A percentile compares a stretch with the other conserved stretches of the same genome.
Evolutionary conservation across 1,284 basidiomycete species (phyloP).

Genomic region (Vanrija pseudolonga): DNA sequence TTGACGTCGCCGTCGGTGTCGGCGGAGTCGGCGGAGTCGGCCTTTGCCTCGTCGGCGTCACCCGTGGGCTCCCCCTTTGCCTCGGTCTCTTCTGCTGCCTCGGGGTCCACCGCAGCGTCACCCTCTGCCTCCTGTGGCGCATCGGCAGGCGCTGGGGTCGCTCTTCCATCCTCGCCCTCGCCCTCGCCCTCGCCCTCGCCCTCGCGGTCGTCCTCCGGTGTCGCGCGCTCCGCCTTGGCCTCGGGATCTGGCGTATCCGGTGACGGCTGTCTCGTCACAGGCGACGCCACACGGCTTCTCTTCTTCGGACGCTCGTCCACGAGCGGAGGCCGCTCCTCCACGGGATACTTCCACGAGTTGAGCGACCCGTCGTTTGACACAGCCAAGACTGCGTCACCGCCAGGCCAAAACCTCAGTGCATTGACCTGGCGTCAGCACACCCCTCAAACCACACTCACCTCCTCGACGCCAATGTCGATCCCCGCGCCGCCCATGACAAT

Average conservation of each 20-base stretch:
- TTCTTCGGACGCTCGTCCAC: conserved; percentile 8
- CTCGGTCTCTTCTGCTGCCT: neutral
- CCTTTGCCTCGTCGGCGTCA: neutral
- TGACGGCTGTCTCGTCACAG: neutral
- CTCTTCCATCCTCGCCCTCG: conserved; percentile 6
- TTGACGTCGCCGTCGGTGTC: conserved; percentile 12
- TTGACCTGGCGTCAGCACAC: conserved; percentile 35
- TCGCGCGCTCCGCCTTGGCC: conserved; percentile 6
- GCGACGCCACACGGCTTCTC: conserved; percentile 4
- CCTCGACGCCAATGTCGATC: conserved; percentile 33
- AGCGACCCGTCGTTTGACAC: conserved; percentile 43
- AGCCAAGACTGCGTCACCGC: conserved; percentile 32
- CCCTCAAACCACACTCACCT: conserved; percentile 22
- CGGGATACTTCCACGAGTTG: conserved; percentile 39
- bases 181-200: neutral
- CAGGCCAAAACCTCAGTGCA: conserved; percentile 33
- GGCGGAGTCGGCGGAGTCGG: neutral
- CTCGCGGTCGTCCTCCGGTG: conserved; percentile 2
- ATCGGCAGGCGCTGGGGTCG: neutral
- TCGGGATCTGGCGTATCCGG: conserved; percentile 1
- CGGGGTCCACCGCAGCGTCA: no score
- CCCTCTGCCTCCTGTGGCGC: neutral
- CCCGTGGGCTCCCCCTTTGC: neutral
- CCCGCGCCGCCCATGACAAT: conserved; percentile 29
- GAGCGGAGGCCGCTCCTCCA: conserved; percentile 11